Conservation (phyloP, 1,284 basidiomycete species). For the Apiotrichum brassicae region DNA sequence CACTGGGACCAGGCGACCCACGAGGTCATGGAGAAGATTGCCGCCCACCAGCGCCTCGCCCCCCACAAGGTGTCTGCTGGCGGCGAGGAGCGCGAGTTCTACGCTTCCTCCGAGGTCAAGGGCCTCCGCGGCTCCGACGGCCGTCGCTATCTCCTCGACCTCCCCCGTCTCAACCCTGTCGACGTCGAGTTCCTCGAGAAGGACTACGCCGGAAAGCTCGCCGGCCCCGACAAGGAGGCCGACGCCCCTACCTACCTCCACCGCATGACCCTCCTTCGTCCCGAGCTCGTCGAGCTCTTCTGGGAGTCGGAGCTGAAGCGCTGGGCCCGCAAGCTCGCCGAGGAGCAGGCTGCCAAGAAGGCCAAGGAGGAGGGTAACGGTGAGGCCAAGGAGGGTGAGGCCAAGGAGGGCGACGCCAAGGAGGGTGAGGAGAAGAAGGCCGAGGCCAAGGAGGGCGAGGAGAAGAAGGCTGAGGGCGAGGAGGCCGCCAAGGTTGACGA, state of each 20-base stretch:
- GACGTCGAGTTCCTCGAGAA: slow-evolving; percentile 55
- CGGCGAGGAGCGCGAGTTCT: slow-evolving; percentile 49
- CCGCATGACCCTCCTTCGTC: slow-evolving; percentile 53
- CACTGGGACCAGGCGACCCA: slow-evolving; percentile 51
- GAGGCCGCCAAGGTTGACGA: slow-evolving; percentile 8
- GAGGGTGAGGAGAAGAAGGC: slow-evolving; percentile 16
- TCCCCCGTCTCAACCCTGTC: slow-evolving; percentile 52
- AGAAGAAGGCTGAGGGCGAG: slow-evolving; percentile 16
- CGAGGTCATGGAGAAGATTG: slow-evolving; percentile 51
- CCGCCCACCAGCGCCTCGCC: slow-evolving; percentile 50
- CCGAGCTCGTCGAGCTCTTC: slow-evolving; percentile 54
- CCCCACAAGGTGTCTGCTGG: slow-evolving; percentile 50
- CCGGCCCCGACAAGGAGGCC: slow-evolving; percentile 22
- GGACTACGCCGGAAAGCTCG: slow-evolving; percentile 44
- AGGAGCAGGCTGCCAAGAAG: slow-evolving; percentile 32
- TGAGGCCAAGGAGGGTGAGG: slow-evolving; percentile 16
- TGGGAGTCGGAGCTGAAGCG: slow-evolving; percentile 52
- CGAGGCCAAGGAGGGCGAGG: slow-evolving; percentile 17
- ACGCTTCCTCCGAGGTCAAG: slow-evolving; percentile 54
- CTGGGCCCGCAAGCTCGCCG: slow-evolving; percentile 50
- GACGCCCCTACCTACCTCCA: slow-evolving; percentile 50
- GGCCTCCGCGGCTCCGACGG: slow-evolving; percentile 55
- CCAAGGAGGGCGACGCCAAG: slow-evolving; percentile 17
- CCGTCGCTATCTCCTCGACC: slow-evolving; percentile 53
- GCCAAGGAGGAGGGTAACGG: slow-evolving; percentile 12